Base-by-base conservation (phyloP, 768 basidiomycete genomes). In the Leucocoprinus sp. region DNA sequence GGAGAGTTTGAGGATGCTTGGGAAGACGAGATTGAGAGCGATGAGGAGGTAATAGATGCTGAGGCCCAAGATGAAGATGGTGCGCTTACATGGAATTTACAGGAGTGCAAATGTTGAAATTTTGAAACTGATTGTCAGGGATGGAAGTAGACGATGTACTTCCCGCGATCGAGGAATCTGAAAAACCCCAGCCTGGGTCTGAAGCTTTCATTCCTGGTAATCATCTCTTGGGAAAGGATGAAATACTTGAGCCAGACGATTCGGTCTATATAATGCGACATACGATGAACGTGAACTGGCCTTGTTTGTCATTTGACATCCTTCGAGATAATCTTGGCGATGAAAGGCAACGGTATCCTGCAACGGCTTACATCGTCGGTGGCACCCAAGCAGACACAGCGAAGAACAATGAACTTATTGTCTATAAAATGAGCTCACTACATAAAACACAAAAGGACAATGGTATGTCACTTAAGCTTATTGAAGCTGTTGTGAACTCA, bases 211-310 rank as follows among this genome's bases (percentile, higher is more conserved):
- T 95, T 45, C 91, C 89, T 23, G 91, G 90, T 17, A 74, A 69
- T 28, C 81, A 91, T 57, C 60, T 68, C 36, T 70, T 96, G 15
- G 84, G 67, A 14, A 75, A 85, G 54, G 93, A 88, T 55, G 95
- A 99, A 64, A 72, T 91, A 43, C 72, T 99, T 22, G 92, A 95
- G 56, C 76, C 96, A 11, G 96, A 99, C 58, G 84, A 97, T 54
- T 85, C 90, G 0, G 92, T 92, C 29, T 99, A 99, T 69, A 74
- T 91, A 48, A 93, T 97, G 79, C 86, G 95, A n/a, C 96, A 99
- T 65, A 75, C 81, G 2, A 84, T 97, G 76, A 77, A 83, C 41
- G 86, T 95, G 19, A 80, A 82, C 49, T 99, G 96, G 96, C 90
- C 96, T 0, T 96, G 91, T 65, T 71, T 99, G 4, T 96, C 93